Conservation (phyloP, 768 basidiomycete genomes). For the Lentinula edodes region DNA sequence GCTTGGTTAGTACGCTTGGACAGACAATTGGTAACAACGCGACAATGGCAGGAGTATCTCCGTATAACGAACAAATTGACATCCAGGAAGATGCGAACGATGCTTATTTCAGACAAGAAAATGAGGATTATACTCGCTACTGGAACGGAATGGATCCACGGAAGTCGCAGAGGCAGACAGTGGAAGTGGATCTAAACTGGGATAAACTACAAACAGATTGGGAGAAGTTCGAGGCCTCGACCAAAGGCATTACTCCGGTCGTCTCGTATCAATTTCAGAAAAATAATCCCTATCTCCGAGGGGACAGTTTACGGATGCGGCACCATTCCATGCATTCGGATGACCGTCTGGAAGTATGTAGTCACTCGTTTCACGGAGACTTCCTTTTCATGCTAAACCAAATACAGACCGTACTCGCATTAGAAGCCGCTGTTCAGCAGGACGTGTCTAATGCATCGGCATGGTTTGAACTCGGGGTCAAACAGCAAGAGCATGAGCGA, state of each 20-base stretch:
- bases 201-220: conserved; percentile 66
- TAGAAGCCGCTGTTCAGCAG: conserved; percentile 85
- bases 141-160: conserved; percentile 39
- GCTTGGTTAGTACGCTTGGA: conserved; percentile 3
- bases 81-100: conserved; percentile 45
- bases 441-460: conserved; percentile 63
- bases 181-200: conserved; percentile 40
- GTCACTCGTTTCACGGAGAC: conserved; percentile 6
- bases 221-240: conserved; percentile 77
- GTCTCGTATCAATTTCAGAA: conserved; percentile 65
- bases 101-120: conserved; percentile 68
- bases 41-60: neutral
- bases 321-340: conserved; percentile 34
- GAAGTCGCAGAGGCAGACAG: conserved; percentile 6
- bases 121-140: conserved; percentile 57
- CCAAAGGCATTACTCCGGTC: conserved; percentile 54
- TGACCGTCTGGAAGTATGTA: conserved; percentile 36
- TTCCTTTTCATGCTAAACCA: neutral
- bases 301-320: conserved; percentile 51
- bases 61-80: neutral
- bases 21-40: no score
- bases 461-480: conserved; percentile 93
- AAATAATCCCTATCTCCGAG: conserved; percentile 74
- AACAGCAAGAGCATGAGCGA: conserved; percentile 97
- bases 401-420: conserved; percentile 73